Evolutionary conservation across 2,329 filamentous ascomycete species (phyloP).

Genomic region (Kalmusia sp.): DNA sequence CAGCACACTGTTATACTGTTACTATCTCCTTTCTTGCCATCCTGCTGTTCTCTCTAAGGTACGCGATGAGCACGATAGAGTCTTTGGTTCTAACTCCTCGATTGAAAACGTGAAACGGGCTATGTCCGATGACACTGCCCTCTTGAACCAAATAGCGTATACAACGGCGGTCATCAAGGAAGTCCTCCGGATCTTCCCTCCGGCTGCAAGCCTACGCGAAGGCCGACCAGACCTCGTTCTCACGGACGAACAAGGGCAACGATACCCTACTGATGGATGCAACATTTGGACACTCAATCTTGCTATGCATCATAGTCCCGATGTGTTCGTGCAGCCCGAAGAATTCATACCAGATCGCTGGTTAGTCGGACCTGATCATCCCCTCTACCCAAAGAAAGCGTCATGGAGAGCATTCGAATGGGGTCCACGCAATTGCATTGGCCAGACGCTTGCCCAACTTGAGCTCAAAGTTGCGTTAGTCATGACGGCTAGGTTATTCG

Average conservation of each 20-base stretch:
- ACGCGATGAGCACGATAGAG: neutral
- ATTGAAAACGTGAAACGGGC: neutral
- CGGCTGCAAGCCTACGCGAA: conserved; percentile 38
- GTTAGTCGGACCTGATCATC: conserved; percentile 18
- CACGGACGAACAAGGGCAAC: conserved; percentile 26
- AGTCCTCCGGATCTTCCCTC: conserved; percentile 39
- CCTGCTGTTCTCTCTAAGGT: neutral
- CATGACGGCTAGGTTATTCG: conserved; percentile 25
- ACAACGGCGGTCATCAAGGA: conserved; percentile 46
- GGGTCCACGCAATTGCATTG: conserved; percentile 47
- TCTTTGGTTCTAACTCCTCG: neutral
- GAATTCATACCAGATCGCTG: conserved; percentile 36
- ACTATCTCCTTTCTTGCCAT: neutral
- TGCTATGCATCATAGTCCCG: conserved; percentile 23
- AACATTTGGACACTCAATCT: conserved; percentile 23
- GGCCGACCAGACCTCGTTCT: conserved; percentile 21
- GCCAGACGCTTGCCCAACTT: conserved; percentile 44
- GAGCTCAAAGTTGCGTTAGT: conserved; percentile 41
- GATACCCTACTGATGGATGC: conserved; percentile 25
- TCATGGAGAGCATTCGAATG: conserved; percentile 45
- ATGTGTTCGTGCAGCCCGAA: conserved; percentile 26
- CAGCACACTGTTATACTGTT: conserved; percentile 32
- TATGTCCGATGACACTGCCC: conserved; percentile 15
- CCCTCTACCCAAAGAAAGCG: conserved; percentile 14
- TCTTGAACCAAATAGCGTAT: conserved; percentile 39